These are phyloP conservation scores for Aureobasidium sp. DNA, from an alignment of 2,329 filamentous ascomycete species.

Conservation along the genomic window DNA sequence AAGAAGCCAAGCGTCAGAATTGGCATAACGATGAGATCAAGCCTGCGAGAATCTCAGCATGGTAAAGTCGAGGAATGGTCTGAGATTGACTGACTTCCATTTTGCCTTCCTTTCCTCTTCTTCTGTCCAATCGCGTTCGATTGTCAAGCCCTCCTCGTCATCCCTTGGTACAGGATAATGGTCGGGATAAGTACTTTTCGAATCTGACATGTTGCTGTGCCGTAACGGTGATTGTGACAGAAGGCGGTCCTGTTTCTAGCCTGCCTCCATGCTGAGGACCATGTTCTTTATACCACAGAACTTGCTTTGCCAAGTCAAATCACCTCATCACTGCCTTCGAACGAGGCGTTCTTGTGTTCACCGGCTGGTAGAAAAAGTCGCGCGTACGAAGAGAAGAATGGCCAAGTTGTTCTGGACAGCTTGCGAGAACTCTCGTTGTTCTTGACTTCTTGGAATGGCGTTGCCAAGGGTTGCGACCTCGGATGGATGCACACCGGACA, in stretches of 20 bases:
- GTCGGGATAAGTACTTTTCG: not conserved
- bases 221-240: not conserved
- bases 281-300: not conserved
- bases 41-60: constrained; percentile 17
- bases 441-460: not conserved
- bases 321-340: not conserved
- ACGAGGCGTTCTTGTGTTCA: not conserved
- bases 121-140: constrained; percentile 22
- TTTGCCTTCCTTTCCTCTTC: constrained; percentile 27
- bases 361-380: not conserved
- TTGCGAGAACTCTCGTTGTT: not conserved
- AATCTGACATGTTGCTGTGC: not conserved
- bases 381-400: not conserved
- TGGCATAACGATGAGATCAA: constrained; percentile 29
- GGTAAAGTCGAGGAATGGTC: not conserved
- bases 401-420: not conserved
- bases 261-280: not conserved
- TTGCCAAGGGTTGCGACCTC: not conserved
- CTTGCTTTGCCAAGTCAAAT: not conserved
- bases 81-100: constrained; percentile 22
- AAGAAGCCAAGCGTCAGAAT: constrained; percentile 29
- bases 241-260: too few relatives aligned
- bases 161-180: not conserved
- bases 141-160: constrained; percentile 1
- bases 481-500: not conserved